Evolutionary conservation across 2,329 filamentous ascomycete species (phyloP), one percentile per base, ranked within the genome.

Genomic region (Rhytidhysteron rufulum): DNA sequence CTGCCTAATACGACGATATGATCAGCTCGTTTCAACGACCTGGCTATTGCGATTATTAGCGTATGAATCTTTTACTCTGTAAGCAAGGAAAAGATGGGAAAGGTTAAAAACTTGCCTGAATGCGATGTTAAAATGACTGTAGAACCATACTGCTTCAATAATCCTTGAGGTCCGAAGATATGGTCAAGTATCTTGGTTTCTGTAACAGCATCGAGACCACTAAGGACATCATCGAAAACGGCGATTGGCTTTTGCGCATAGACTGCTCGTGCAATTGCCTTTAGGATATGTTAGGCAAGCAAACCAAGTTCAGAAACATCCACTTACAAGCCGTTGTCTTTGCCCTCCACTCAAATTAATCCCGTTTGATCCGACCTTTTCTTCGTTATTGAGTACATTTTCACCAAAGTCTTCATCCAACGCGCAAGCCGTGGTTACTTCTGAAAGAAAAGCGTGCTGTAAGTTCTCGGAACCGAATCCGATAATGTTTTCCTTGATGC

Each of bases 321-420:
- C 66, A 45, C 64, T 71, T n/a, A 7, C 62, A 24, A 72, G 62
- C 42, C 73, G 69, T 39, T 67, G 67, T 45, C 13, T 27, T 27
- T 76, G 73, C 4, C 73, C 73, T 15, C 72, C 71, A 48, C 68
- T 72, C 6, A 77, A 61, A 5, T 63, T 59, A 30, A 71, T 57
- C 9, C 73, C 73, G 41, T 69, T 66, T 47, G 65, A 71, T 11
- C 72, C 73, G 31, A 74, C 66, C 17, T 69, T 50, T 4, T 71
- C 73, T 22, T 60, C 45, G 34, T 66, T 47, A 3, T 13, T 27
- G 8, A 21, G n/a, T 5, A 40, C 31, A 19, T 51, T 17, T 13
- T 41, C 25, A 3, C n/a, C 31, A n/a, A 55, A 36, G 34, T 57
- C 51, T 4, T 17, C 31, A 16, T 47, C 43, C 2, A 57, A 42